Base-by-base conservation (phyloP, 306 rosid genomes). In the Cucurbita ficifolia region DNA sequence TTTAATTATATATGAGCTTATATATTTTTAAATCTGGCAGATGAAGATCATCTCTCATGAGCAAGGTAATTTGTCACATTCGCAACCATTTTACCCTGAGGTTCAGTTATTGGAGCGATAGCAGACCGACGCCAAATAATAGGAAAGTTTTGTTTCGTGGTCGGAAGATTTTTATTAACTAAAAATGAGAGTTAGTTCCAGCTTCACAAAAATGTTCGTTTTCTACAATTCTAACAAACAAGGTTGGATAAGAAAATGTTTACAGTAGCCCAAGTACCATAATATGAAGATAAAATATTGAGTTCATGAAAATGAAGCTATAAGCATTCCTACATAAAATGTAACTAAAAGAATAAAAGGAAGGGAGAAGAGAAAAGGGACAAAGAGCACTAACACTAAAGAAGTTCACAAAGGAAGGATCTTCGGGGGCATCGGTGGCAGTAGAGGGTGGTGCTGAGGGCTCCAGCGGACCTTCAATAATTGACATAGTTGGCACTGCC, bases 381-480 rank as follows among this genome's bases (percentile, higher is more conserved):
- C 39, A 13, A 36, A 73, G 45, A 79, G 73, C 60, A 81, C 86
- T 42, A 83, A 90, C 96, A 33, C 79, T 75, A 76, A 83, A 83
- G 76, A 82, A 82, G 79, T 84, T 89, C 49, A 80, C 74, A 71
- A 93, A 87, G 48, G 87, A 78, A 67, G 87, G 70, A 86, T 88
- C 89, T 72, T 86, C 93, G 57, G 81, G 52, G 54, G 87, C 77
- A 69, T 86, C 95, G 64, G 81, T 61, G 73, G 81, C 78, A 67
- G 85, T 56, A 45, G 78, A 50, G 71, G 82, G 79, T 60, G 89
- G 83, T 74, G 88, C 79, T 70, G 88, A 77, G 19, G 90, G 81
- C 76, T 92, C 96, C 57, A 83, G 81, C 14, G 83, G 84, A 77
- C 84, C 88, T 82, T 86, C 96, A 33, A 83, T 80, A 21, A 83